Evolutionary conservation across 495 filamentous ascomycete genomes (phyloP).

Genomic region (Aspergillus conjunctus): DNA sequence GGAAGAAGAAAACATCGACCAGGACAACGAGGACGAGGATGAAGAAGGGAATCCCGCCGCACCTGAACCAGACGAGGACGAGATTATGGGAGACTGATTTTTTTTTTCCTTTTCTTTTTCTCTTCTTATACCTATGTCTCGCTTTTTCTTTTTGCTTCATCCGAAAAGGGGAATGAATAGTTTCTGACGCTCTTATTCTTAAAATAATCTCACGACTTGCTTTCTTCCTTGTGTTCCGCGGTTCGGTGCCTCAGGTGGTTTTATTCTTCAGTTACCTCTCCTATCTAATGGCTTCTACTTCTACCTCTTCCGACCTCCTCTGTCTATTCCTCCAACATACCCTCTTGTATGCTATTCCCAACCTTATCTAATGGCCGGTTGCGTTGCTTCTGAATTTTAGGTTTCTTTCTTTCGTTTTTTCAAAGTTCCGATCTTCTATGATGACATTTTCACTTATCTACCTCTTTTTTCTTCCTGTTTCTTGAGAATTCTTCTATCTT

Average conservation of each 20-base stretch:
- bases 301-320: neutral
- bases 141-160: conserved; percentile 1
- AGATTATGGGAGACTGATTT: conserved; percentile 68
- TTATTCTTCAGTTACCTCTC: conserved; percentile 2
- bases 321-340: neutral
- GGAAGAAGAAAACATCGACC: conserved; percentile 56
- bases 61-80: conserved; percentile 62
- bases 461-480: conserved; percentile 1
- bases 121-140: conserved; percentile 19
- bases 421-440: neutral
- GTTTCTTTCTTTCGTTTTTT: neutral
- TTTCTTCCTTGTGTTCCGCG: conserved; percentile 21
- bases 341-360: neutral
- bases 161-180: conserved; percentile 6
- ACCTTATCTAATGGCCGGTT: neutral
- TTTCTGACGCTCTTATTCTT: neutral
- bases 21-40: conserved; percentile 52
- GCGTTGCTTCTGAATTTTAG: neutral
- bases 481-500: conserved; percentile 15
- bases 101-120: conserved; percentile 14
- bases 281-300: neutral
- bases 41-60: conserved; percentile 34
- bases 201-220: neutral
- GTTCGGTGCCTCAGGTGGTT: neutral
- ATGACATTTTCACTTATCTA: neutral